phyloP scores from a whole-genome alignment of 2,329 filamentous ascomycete species.

The Ramularia endophylla region DNA sequence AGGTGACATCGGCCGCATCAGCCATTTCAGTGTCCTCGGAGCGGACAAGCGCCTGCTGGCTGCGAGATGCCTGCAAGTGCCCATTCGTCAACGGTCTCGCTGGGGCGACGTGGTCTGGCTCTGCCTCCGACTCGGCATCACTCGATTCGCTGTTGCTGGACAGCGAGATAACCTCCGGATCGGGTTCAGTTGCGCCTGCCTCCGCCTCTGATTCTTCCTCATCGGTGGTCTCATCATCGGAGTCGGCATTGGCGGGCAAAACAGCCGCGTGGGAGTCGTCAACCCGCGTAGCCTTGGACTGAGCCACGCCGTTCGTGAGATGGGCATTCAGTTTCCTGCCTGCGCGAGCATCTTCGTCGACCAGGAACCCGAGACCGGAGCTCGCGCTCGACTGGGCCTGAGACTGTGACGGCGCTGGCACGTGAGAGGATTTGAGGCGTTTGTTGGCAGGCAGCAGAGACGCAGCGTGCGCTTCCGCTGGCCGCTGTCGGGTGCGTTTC shows the following conservation, averaged over 20 bases:
- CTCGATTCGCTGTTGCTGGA: slow-evolving; percentile 41
- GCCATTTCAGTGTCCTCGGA: slow-evolving; percentile 22
- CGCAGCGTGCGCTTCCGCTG: slow-evolving; percentile 23
- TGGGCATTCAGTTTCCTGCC: slow-evolving; percentile 39
- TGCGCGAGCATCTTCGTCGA: slow-evolving; percentile 30
- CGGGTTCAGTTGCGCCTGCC: background rate
- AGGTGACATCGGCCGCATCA: slow-evolving; percentile 54
- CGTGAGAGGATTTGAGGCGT: slow-evolving; percentile 30
- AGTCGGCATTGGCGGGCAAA: slow-evolving; percentile 8
- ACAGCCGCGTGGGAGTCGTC: slow-evolving; percentile 55
- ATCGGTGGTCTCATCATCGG: slow-evolving; percentile 27
- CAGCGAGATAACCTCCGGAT: slow-evolving; percentile 38
- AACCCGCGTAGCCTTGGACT: slow-evolving; percentile 46
- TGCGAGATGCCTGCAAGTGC: too few species aligned
- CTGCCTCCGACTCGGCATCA: slow-evolving; percentile 20
- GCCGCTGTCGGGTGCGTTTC: slow-evolving; percentile 28
- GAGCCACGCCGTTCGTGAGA: slow-evolving; percentile 49
- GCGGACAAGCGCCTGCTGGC: slow-evolving; percentile 24
- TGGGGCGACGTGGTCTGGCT: slow-evolving; percentile 8
- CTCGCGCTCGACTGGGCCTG: slow-evolving; percentile 1
- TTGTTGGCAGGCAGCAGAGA: slow-evolving; percentile 28
- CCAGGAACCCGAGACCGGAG: slow-evolving; percentile 28
- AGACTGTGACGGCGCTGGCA: slow-evolving; percentile 11
- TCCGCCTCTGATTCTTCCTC: slow-evolving; percentile 33
- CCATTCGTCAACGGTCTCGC: slow-evolving; percentile 15